Base-by-base conservation (phyloP, 2,329 filamentous ascomycete genomes). In the Dryadomyces sulphureus region DNA sequence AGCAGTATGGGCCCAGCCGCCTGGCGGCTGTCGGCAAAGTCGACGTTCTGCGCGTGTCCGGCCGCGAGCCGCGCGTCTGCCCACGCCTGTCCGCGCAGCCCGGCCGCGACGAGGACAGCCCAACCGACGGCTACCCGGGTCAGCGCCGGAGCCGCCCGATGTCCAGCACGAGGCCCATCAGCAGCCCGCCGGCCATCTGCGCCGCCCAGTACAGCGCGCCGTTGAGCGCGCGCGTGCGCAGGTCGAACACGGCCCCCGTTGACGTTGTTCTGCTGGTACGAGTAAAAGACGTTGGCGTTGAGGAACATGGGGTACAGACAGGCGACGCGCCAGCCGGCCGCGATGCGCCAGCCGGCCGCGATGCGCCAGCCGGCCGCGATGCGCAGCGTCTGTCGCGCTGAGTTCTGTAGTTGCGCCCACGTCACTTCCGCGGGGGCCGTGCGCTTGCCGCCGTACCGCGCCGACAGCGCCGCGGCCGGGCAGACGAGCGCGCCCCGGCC, bases 241-340 rank as follows among this genome's bases (percentile, higher is more conserved):
- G 68, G 53, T 72, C 69, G 60, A 76, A 77, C 30, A 66, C 67
- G 48, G 65, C 62, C 11, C 66, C 68, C n/a, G 58, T 77, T 77
- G 57, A 75, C 70, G 49, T 62, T 61, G 55, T 74, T 73, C 50
- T 72, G 70, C 54, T 75, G 72, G 54, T 75, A 75, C 38, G 68
- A 69, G 41, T 75, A 75, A 55, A 74, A 74, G 46, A 70, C 63
- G 54, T 75, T 89, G 59, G 79, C 83, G 42, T 79, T 74, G 59
- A 83, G 73, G 66, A 89, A 89, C 78, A 87, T 84, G 55, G 83
- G 84, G 65, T 87, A 89, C 20, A 90, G 64, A 51, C 61, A 67
- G 7, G 65, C 53, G 1, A 72, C 64, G 20, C 65, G 61, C 67
- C 67, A 69, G 43, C 66, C 60, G 48, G 57, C 59, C n/a, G n/a